A percentile compares a stretch with the other conserved stretches of the same genome.
Evolutionary conservation across 371 early-diverging fungal species (phyloP).

Genomic region (Rhizopus microsporus): DNA sequence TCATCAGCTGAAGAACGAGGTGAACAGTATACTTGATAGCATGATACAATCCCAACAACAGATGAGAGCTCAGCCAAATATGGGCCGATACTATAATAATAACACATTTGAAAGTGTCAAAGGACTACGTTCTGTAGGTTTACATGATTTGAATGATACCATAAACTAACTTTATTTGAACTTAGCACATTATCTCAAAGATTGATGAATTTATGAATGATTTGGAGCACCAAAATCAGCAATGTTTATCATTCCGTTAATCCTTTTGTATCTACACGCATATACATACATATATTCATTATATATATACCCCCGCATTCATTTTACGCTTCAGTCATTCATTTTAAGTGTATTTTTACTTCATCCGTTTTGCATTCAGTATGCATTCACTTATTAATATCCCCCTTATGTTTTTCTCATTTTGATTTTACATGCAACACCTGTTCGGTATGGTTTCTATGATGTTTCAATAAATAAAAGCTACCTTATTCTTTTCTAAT

Average conservation of each 20-base stretch:
- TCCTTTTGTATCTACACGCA: not conserved
- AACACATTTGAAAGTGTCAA: constrained; percentile 11
- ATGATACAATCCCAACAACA: constrained; percentile 18
- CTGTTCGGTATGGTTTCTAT: not conserved
- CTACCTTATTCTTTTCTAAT: too few species aligned
- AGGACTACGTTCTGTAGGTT: constrained; percentile 21
- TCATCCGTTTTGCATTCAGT: not conserved
- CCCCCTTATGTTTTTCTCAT: not conserved
- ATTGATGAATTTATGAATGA: constrained; percentile 16
- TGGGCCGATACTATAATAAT: constrained; percentile 4
- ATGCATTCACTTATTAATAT: not conserved
- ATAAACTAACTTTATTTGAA: not conserved
- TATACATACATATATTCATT: not conserved
- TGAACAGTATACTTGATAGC: constrained; percentile 17
- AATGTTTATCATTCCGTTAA: constrained; percentile 4
- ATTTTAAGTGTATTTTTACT: too few species aligned
- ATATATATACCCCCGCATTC: too few species aligned
- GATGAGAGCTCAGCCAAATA: constrained; percentile 3
- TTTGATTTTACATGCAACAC: not conserved
- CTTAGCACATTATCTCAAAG: constrained; percentile 14
- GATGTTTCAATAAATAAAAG: too few species aligned
- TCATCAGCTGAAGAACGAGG: constrained; percentile 16
- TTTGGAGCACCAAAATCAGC: constrained; percentile 5
- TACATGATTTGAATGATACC: not conserved
- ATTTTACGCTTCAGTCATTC: too few species aligned